Evolutionary conservation across 2,329 filamentous ascomycete genomes (phyloP).

Genomic region (Alternaria incomplexa): DNA sequence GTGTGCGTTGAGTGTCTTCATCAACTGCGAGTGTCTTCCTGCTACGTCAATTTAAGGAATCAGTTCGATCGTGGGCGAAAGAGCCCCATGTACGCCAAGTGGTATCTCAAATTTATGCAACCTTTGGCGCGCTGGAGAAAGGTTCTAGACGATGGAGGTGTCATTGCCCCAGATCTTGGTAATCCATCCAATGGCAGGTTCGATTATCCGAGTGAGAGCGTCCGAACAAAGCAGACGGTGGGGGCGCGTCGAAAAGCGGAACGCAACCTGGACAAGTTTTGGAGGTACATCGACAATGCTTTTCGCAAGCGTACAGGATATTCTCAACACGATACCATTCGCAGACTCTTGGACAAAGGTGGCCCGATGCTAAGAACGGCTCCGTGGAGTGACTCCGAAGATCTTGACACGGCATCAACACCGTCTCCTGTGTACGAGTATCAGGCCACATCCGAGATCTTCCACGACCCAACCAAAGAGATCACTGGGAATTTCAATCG

Average conservation of each 20-base stretch:
- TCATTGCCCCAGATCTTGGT: too few relatives aligned
- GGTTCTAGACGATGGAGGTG: not conserved
- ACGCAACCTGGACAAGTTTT: slow-evolving; percentile 56
- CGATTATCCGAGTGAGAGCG: slow-evolving; percentile 57
- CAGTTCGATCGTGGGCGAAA: too few relatives aligned
- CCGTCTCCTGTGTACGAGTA: slow-evolving; percentile 1
- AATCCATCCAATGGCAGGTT: slow-evolving; percentile 46
- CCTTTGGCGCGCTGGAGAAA: not conserved
- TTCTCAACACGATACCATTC: slow-evolving; percentile 13
- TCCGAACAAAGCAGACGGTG: slow-evolving; percentile 54
- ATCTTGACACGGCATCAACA: slow-evolving; percentile 28
- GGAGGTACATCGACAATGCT: slow-evolving; percentile 45
- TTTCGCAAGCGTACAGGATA: slow-evolving; percentile 2
- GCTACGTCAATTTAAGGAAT: too few relatives aligned
- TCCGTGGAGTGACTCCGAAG: slow-evolving; percentile 49
- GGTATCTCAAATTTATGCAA: too few relatives aligned
- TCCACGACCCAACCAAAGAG: too few relatives aligned
- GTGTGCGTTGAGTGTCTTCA: too few relatives aligned
- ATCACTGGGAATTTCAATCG: too few relatives aligned
- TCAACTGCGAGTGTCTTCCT: too few relatives aligned
- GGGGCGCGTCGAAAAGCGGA: slow-evolving; percentile 57
- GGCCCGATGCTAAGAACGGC: slow-evolving; percentile 57
- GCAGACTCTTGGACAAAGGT: slow-evolving; percentile 29
- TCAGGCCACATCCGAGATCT: not conserved
- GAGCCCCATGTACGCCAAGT: too few relatives aligned